Conservation (phyloP, 2,329 filamentous ascomycete species). For the Cercospora nicotianae region DNA sequence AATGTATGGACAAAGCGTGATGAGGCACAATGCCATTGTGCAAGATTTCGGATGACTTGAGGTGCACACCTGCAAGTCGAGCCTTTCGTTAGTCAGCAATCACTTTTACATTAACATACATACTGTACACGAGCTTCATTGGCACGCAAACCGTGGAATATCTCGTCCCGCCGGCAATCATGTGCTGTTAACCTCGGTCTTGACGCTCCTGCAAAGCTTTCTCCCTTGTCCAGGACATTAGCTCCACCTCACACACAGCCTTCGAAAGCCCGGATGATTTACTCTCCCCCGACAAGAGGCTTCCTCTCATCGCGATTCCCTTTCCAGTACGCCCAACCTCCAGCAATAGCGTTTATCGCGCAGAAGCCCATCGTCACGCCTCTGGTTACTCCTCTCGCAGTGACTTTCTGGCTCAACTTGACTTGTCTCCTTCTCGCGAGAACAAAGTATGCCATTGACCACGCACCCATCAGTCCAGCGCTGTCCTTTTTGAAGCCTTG, state of each 20-base stretch:
- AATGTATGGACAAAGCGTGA: not conserved
- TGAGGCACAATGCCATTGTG: not conserved
- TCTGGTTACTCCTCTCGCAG: conserved; percentile 53
- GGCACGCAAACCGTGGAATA: not conserved
- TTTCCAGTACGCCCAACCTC: conserved; percentile 52
- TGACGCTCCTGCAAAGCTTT: not conserved
- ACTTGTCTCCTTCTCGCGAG: conserved; percentile 60
- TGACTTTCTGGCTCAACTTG: conserved; percentile 50
- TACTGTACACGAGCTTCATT: not conserved
- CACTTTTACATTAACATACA: not conserved
- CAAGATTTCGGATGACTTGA: not conserved
- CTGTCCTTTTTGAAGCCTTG: conserved; percentile 62
- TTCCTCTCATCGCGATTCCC: conserved; percentile 23
- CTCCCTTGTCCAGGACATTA: not conserved
- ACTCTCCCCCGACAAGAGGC: conserved; percentile 10
- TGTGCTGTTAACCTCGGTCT: not conserved
- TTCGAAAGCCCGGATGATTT: not conserved
- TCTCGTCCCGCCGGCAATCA: not conserved
- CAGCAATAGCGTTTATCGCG: conserved; percentile 51
- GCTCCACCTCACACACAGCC: not conserved
- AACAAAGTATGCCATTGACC: conserved; percentile 65
- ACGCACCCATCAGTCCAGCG: conserved; percentile 63
- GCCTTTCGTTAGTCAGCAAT: not conserved
- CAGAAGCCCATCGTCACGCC: conserved; percentile 55
- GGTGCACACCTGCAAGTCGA: not conserved